phyloP scores from a whole-genome alignment of 2,329 filamentous ascomycete species.

The Epichloe hybrida region DNA sequence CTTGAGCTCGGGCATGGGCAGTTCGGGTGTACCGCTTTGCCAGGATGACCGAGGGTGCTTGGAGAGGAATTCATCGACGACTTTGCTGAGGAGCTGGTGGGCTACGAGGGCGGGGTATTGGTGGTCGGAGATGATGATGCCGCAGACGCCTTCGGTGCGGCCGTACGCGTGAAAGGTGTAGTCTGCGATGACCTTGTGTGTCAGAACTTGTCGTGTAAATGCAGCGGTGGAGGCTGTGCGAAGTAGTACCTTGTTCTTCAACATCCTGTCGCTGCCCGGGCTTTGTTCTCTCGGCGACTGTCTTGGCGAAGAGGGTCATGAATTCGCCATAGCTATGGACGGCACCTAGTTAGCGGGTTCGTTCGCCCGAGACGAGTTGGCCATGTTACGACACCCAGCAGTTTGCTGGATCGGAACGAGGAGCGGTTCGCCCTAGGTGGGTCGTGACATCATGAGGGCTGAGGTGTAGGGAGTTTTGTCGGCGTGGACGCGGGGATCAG shows the following conservation, averaged over 20 bases:
- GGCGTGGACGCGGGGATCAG: not conserved
- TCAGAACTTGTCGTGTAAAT: not conserved
- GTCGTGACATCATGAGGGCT: not conserved
- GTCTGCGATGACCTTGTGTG: constrained; percentile 22
- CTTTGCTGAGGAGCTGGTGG: constrained; percentile 74
- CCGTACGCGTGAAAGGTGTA: constrained; percentile 70
- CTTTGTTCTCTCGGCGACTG: constrained; percentile 71
- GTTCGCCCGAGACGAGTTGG: not conserved
- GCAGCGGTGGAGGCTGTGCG: not conserved
- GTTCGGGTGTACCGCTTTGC: constrained; percentile 37
- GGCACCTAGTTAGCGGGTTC: constrained; percentile 5
- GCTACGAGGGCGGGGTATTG: constrained; percentile 68
- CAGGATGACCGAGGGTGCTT: constrained; percentile 60
- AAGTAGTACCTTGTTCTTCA: constrained; percentile 55
- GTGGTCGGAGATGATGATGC: constrained; percentile 64
- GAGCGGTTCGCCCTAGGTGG: not conserved
- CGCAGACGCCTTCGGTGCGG: constrained; percentile 59
- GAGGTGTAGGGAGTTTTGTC: not conserved
- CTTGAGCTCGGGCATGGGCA: constrained; percentile 60
- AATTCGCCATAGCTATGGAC: constrained; percentile 39
- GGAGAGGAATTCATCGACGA: constrained; percentile 74
- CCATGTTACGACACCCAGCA: not conserved
- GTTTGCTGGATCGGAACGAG: not conserved
- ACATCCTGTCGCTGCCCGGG: constrained; percentile 77
- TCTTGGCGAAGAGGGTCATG: constrained; percentile 77